A percentile compares a stretch with the other conserved stretches of the same genome.
Evolutionary conservation across 176 grass and related monocot species (phyloP).

Genomic region (Cenchrus americanus): DNA sequence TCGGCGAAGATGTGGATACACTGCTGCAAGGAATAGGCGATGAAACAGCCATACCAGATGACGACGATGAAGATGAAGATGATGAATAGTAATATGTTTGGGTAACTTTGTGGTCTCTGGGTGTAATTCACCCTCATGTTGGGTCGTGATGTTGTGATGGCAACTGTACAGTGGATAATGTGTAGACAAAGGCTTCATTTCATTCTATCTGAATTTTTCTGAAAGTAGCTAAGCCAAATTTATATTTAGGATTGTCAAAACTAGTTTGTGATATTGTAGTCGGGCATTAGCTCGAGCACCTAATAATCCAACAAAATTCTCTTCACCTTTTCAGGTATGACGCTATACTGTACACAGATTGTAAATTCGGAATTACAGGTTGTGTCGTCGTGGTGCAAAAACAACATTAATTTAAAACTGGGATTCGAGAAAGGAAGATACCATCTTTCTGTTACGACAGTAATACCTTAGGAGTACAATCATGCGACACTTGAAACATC

Average conservation of each 20-base stretch:
- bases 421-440: background rate
- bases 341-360: background rate
- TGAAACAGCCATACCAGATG: conserved; percentile 66
- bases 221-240: background rate
- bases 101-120: conserved; percentile 7
- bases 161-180: conserved; percentile 52
- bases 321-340: background rate
- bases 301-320: background rate
- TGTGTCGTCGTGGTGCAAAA: background rate
- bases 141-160: conserved; percentile 38
- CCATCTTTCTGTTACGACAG: no score
- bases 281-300: background rate
- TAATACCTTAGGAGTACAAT: background rate
- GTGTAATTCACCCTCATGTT: conserved; percentile 30
- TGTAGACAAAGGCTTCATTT: conserved; percentile 32
- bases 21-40: conserved; percentile 88
- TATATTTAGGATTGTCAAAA: background rate
- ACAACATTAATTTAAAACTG: background rate
- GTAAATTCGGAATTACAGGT: background rate
- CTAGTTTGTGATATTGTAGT: background rate
- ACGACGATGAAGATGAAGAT: conserved; percentile 35
- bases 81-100: conserved; percentile 14
- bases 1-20: conserved; percentile 81
- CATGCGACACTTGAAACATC: background rate
- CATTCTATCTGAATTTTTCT: conserved; percentile 35